Conservation (phyloP, 2,329 filamentous ascomycete genomes). For the Xenosphaeropsis pyriputrescens region DNA sequence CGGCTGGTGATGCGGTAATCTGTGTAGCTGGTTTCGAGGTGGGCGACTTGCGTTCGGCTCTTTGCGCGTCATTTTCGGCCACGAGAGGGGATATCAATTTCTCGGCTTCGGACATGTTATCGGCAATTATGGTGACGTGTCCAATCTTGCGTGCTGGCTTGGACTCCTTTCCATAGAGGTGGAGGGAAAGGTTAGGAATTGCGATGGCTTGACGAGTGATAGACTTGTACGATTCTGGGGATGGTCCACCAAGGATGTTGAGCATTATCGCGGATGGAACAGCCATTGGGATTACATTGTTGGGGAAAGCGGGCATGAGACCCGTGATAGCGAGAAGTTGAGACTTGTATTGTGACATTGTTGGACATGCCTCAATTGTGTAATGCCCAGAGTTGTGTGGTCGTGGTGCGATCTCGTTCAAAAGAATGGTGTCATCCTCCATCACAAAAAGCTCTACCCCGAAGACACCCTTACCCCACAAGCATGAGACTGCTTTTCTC, state of each 20-base stretch:
- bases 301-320: slow-evolving; percentile 13
- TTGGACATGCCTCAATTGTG: slow-evolving; percentile 80
- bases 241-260: slow-evolving; percentile 62
- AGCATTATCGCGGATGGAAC: slow-evolving; percentile 59
- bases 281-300: slow-evolving; percentile 35
- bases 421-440: slow-evolving; percentile 52
- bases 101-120: slow-evolving; percentile 53
- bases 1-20: slow-evolving; percentile 6
- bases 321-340: slow-evolving; percentile 71
- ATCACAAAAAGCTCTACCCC: slow-evolving; percentile 93
- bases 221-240: slow-evolving; percentile 44
- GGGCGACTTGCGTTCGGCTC: slow-evolving; percentile 29
- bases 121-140: slow-evolving; percentile 71
- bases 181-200: slow-evolving; percentile 47
- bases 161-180: slow-evolving; percentile 85
- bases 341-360: slow-evolving; percentile 77
- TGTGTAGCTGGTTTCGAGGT: slow-evolving; percentile 22
- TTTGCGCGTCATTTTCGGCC: slow-evolving; percentile 42
- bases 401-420: slow-evolving; percentile 60
- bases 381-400: slow-evolving; percentile 90
- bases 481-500: slow-evolving; percentile 60
- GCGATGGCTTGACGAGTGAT: slow-evolving; percentile 37
- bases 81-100: slow-evolving; percentile 56
- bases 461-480: slow-evolving; percentile 85
- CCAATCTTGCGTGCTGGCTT: slow-evolving; percentile 89